Evolutionary conservation across 495 filamentous ascomycete species (phyloP), one percentile per base, ranked within the genome.

Genomic region (Hypoxylon crocopeplum): DNA sequence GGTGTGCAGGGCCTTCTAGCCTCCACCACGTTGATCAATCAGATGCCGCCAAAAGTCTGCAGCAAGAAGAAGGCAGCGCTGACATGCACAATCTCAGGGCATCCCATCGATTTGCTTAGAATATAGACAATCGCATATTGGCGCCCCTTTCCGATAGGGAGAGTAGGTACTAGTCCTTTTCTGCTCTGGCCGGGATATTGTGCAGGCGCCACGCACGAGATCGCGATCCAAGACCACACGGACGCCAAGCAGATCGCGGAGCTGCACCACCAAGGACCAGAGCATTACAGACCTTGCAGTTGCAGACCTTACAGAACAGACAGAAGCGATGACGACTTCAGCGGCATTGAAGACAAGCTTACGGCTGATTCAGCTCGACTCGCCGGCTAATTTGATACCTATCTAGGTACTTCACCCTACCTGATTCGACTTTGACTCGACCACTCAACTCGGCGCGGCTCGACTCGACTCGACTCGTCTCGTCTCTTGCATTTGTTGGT

Each of bases 201-300:
- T 70, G 68, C 68, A 70, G 65, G 41, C 68, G 68, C 68, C 68
- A 70, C 68, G 41, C 48, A 40, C 61, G 54, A 64, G 46, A 64
- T 64, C 61, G 56, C 61, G 61, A 64, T 64, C 50, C 50, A 50
- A 50, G 41, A 51, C 51, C 62, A 51, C 45, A 54, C 58, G 48
- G 13, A 53, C 45, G 59, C 64, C 41, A 49, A 67, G 46, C 48
- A 51, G 58, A 60, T 59, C 58, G 45, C 37, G 51, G 54, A 60
- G 47, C 62, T 46, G 7, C 15, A 13, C 24, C 32, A 34, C 32
- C 12, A 38, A 13, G 15, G 4, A 19, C 34, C n/a, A 34, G 32
- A 34, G n/a, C 12, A 34, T 12, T 34, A 34, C 32, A 34, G 5
- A 34, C 5, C 25, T 5, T 5, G 25, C 25, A 29, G 25, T 5